Percentiles rank a stretch among this genome's conserved stretches.
Conservation (phyloP, 192 early-diverging fungal genomes). For the Spinellus fusiger region DNA sequence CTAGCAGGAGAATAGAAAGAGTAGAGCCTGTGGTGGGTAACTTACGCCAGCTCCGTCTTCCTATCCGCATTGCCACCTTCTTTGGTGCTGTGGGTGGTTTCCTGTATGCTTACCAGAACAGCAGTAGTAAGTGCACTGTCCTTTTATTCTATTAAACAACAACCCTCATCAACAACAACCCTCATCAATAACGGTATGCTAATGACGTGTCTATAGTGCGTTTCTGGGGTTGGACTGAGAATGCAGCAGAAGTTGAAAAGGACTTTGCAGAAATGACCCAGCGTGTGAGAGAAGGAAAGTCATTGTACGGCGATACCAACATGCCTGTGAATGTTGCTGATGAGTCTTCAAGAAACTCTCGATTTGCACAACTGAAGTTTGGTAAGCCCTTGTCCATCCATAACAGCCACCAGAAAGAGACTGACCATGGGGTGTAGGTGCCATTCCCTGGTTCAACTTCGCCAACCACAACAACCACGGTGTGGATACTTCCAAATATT, state of each 20-base stretch:
- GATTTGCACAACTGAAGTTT: slow-evolving; percentile 60
- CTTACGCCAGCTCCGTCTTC: slow-evolving; percentile 34
- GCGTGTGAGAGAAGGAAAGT: slow-evolving; percentile 57
- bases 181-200: slow-evolving; percentile 7
- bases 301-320: slow-evolving; percentile 55
- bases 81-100: slow-evolving; percentile 66
- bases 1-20: neutral
- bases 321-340: slow-evolving; percentile 54
- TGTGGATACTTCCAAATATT: slow-evolving; percentile 47
- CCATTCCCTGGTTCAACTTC: slow-evolving; percentile 73
- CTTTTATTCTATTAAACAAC: no score
- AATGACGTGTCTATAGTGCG: slow-evolving; percentile 59
- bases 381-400: slow-evolving; percentile 28
- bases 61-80: slow-evolving; percentile 46
- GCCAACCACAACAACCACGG: slow-evolving; percentile 71
- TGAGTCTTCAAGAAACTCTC: slow-evolving; percentile 58
- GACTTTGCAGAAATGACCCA: slow-evolving; percentile 59
- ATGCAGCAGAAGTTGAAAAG: slow-evolving; percentile 69
- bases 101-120: slow-evolving; percentile 67
- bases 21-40: neutral
- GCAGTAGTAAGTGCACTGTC: slow-evolving; percentile 57
- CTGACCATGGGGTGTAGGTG: slow-evolving; percentile 55
- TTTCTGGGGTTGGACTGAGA: slow-evolving; percentile 92
- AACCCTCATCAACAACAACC: no score
- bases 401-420: slow-evolving; percentile 37